Conservation (phyloP, 1,284 basidiomycete species). For the Prillingera fragicola region DNA sequence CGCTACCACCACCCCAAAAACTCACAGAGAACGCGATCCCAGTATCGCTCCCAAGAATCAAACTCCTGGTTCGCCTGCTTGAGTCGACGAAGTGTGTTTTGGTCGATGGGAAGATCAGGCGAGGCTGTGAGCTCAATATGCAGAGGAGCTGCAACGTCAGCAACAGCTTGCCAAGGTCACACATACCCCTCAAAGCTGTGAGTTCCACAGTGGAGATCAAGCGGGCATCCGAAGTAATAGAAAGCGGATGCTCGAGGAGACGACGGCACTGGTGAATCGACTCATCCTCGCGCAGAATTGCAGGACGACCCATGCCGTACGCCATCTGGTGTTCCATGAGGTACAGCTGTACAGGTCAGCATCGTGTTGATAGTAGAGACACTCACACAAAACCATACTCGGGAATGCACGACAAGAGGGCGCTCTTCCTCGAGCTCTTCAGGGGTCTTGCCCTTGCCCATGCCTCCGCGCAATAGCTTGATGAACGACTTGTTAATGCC, state of each 20-base stretch:
- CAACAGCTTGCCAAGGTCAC: neutral
- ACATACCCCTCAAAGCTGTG: constrained; percentile 40
- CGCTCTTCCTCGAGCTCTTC: constrained; percentile 61
- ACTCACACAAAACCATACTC: constrained; percentile 72
- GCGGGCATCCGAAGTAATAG: constrained; percentile 86
- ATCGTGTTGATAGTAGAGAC: neutral
- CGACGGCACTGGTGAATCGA: constrained; percentile 73
- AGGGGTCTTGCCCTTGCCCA: constrained; percentile 57
- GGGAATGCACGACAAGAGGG: constrained; percentile 68
- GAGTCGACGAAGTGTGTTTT: constrained; percentile 41
- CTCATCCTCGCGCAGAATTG: constrained; percentile 85
- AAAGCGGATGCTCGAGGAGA: constrained; percentile 77
- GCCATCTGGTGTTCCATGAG: constrained; percentile 92
- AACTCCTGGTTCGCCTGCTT: constrained; percentile 48
- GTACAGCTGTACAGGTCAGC: no score
- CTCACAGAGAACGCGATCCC: constrained; percentile 44
- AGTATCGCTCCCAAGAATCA: constrained; percentile 48
- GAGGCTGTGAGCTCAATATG: constrained; percentile 46
- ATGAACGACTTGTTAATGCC: constrained; percentile 87
- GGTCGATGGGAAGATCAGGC: constrained; percentile 42
- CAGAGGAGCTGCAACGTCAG: constrained; percentile 30
- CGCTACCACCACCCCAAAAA: neutral
- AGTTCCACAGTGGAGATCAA: constrained; percentile 72
- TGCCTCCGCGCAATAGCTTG: constrained; percentile 66
- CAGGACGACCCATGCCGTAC: constrained; percentile 85